A percentile compares a stretch with the other conserved stretches of the same genome.
phyloP scores from a whole-genome alignment of 805 yeast genomes.

The Yamadazyma akitaensis region DNA sequence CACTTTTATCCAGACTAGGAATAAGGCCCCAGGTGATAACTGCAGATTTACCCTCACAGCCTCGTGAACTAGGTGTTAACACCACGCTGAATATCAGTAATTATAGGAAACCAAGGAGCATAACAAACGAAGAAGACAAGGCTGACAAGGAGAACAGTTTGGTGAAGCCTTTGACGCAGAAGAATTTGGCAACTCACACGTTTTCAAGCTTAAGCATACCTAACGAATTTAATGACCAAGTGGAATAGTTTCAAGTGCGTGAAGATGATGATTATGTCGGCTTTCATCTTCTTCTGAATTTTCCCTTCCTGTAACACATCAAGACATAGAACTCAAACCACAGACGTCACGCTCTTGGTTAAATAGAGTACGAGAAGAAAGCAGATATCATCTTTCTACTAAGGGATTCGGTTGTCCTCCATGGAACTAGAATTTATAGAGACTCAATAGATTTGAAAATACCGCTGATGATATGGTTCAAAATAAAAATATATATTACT shows the following conservation, averaged over 20 bases:
- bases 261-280: not conserved
- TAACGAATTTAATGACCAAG: conserved; percentile 18
- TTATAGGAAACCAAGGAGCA: conserved; percentile 1
- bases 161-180: conserved; percentile 26
- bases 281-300: too few species aligned
- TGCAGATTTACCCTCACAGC: conserved; percentile 22
- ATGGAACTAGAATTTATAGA: too few species aligned
- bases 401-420: too few species aligned
- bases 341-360: too few species aligned
- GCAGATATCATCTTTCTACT: too few species aligned
- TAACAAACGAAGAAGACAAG: conserved; percentile 15
- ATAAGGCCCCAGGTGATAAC: conserved; percentile 41
- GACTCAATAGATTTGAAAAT: too few species aligned
- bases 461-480: too few species aligned
- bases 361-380: too few species aligned
- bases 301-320: too few species aligned
- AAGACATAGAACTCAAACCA: too few species aligned
- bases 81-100: conserved; percentile 9
- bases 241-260: conserved; percentile 11
- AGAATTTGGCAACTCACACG: conserved; percentile 26
- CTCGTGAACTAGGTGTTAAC: conserved; percentile 9
- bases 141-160: conserved; percentile 15
- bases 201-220: conserved; percentile 12
- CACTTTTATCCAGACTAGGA: conserved; percentile 37
- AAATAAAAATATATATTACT: too few species aligned